These are phyloP conservation scores for Daedalea quercina DNA, from an alignment of 768 basidiomycete species.

Conservation along the genomic window DNA sequence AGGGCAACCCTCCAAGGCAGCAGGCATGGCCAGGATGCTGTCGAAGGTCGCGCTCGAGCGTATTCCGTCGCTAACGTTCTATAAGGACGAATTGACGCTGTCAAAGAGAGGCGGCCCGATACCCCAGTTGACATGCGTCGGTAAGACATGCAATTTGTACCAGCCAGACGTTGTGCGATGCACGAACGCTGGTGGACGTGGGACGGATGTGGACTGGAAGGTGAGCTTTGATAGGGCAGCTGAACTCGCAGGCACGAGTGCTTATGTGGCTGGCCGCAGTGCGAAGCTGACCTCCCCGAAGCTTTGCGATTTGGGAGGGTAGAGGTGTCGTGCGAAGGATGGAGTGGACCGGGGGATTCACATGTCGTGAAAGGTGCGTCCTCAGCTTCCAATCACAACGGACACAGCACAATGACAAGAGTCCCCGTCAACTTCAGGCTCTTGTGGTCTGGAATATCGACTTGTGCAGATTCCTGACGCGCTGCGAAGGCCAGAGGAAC, in stretches of 20 bases:
- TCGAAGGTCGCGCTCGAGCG: constrained; percentile 51
- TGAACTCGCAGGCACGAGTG: neutral
- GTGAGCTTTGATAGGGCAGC: constrained; percentile 35
- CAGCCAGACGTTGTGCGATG: constrained; percentile 86
- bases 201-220: constrained; percentile 88
- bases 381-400: neutral
- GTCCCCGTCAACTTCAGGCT: constrained; percentile 41
- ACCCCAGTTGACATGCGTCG: constrained; percentile 74
- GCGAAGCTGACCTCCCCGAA: constrained; percentile 85
- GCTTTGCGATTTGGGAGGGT: constrained; percentile 78
- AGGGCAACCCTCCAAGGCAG: too few relatives aligned
- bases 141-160: constrained; percentile 69
- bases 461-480: constrained; percentile 59
- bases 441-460: constrained; percentile 81
- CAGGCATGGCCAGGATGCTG: neutral
- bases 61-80: constrained; percentile 75
- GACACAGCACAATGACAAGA: neutral
- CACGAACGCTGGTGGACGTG: constrained; percentile 68
- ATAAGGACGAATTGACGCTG: constrained; percentile 57
- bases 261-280: constrained; percentile 37
- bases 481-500: constrained; percentile 16
- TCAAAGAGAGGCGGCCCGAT: constrained; percentile 63
- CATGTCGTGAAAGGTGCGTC: constrained; percentile 75
- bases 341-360: constrained; percentile 74
- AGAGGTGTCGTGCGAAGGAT: constrained; percentile 88